A percentile compares a stretch with the other conserved stretches of the same genome.
Conservation (phyloP, 176 grass and related monocot genomes). For the Carex cristatella region DNA sequence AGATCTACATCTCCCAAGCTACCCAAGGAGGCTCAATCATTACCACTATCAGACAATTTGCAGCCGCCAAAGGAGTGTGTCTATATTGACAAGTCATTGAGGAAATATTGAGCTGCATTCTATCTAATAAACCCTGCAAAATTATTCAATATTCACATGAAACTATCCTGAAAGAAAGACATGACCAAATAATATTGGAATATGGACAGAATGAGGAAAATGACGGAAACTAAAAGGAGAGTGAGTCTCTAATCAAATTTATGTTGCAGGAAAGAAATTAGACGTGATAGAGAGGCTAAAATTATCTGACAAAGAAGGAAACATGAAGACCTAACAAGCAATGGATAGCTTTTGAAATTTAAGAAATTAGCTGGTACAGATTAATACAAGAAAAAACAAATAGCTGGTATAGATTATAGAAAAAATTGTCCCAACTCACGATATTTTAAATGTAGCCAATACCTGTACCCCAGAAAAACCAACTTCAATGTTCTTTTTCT, state of each 20-base stretch:
- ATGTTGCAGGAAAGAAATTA: slow-evolving; percentile 8
- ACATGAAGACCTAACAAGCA: not conserved
- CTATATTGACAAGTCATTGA: not conserved
- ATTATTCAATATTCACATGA: slow-evolving; percentile 19
- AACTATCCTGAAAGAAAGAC: slow-evolving; percentile 18
- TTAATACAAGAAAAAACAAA: not conserved
- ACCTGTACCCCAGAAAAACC: slow-evolving; percentile 1
- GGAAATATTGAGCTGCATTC: slow-evolving; percentile 1
- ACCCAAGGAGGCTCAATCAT: not conserved
- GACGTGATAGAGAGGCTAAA: not conserved
- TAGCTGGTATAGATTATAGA: not conserved
- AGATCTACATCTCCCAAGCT: slow-evolving; percentile 4
- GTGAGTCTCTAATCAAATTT: not conserved
- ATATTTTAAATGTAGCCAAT: slow-evolving; percentile 10
- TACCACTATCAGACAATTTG: not conserved
- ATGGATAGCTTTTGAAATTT: not conserved
- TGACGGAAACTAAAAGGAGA: not conserved
- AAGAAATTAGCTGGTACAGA: not conserved
- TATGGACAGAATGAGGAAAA: not conserved
- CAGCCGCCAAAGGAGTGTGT: not conserved
- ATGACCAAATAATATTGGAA: not conserved
- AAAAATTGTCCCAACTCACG: not conserved
- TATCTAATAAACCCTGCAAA: slow-evolving; percentile 22
- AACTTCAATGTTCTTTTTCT: slow-evolving; percentile 13
- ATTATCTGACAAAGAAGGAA: not conserved